Conservation (phyloP, 768 basidiomycete species). For the Panaeolus cyanescens region DNA sequence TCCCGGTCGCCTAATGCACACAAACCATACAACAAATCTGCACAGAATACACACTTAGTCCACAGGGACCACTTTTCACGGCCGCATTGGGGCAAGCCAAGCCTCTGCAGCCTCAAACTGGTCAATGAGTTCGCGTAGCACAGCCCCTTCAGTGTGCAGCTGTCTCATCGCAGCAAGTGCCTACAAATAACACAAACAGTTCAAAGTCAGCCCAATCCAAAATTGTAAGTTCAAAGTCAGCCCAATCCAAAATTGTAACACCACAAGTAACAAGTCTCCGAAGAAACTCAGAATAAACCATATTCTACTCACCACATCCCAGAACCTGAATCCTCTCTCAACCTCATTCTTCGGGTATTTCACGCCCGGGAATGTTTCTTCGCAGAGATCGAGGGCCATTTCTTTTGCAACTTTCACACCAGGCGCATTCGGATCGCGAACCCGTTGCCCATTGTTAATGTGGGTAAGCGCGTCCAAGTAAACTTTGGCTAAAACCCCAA, state of each 20-base stretch:
- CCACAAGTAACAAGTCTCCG: conserved; percentile 8
- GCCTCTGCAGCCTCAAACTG: conserved; percentile 96
- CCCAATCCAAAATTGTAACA: conserved; percentile 7
- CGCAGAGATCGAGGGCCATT: conserved; percentile 88
- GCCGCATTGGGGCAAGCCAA: conserved; percentile 91
- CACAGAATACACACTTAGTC: background rate
- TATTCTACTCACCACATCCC: conserved; percentile 83
- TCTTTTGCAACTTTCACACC: conserved; percentile 82
- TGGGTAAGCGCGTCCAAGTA: conserved; percentile 93
- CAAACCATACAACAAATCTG: too few species aligned
- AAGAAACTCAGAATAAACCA: conserved; percentile 13
- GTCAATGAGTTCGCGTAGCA: conserved; percentile 85
- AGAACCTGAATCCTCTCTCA: conserved; percentile 96
- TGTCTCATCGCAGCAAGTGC: conserved; percentile 88
- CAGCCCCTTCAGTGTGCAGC: conserved; percentile 79
- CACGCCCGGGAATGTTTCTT: conserved; percentile 93
- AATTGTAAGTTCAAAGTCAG: conserved; percentile 2
- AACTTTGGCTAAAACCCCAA: conserved; percentile 96
- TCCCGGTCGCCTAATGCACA: conserved; percentile 8
- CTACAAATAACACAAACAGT: conserved; percentile 38
- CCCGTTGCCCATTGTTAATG: conserved; percentile 77
- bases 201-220: background rate
- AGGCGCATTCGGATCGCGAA: conserved; percentile 75
- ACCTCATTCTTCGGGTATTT: conserved; percentile 87
- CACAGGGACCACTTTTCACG: conserved; percentile 42